Percentiles rank a stretch among this genome's conserved stretches.
Evolutionary conservation across 768 basidiomycete species (phyloP).

Genomic region (Wakefieldia striispora): DNA sequence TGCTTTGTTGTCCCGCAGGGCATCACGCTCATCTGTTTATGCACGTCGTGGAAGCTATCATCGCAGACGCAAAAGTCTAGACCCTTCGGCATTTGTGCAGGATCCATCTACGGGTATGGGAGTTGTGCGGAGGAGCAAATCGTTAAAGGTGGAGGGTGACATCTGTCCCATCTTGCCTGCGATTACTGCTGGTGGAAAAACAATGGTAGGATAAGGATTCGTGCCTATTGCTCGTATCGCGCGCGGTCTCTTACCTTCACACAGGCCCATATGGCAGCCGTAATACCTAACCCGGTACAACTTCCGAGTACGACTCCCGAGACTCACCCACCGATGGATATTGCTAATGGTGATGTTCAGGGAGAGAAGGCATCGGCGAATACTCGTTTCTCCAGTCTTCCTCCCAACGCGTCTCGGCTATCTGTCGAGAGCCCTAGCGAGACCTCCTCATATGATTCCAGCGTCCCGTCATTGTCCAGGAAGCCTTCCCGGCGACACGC

Average conservation of each 20-base stretch:
- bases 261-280: neutral
- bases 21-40: neutral
- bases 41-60: neutral
- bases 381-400: neutral
- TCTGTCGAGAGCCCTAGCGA: neutral
- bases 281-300: neutral
- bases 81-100: conserved; percentile 3
- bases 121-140: conserved; percentile 30
- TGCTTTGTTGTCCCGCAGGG: neutral
- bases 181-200: neutral
- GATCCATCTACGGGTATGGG: neutral
- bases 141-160: conserved; percentile 19
- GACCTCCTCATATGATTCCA: neutral
- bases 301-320: neutral
- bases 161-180: neutral
- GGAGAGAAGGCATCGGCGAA: neutral
- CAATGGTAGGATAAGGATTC: conserved; percentile 5
- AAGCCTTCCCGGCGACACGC: neutral
- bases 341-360: neutral
- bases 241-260: neutral
- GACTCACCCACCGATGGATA: neutral
- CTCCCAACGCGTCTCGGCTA: neutral
- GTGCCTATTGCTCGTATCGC: neutral
- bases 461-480: neutral
- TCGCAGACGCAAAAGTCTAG: conserved; percentile 19